A percentile compares a stretch with the other conserved stretches of the same genome.
These are phyloP conservation scores for Blastocystis hominis DNA, from an alignment of 352 stramenopile species.

Conservation along the genomic window DNA sequence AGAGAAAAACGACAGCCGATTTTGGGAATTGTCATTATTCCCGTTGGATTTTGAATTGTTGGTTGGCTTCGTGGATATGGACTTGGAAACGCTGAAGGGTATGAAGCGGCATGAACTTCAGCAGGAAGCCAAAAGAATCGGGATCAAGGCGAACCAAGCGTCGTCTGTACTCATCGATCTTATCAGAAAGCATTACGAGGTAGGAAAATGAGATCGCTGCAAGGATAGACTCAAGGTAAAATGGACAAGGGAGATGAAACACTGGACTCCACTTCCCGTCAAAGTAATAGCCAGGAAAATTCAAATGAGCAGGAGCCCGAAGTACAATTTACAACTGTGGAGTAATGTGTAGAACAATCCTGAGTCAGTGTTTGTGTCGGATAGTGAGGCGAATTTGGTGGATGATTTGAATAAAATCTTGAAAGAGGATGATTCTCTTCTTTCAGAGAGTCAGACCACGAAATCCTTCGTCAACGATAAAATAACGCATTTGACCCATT, in stretches of 20 bases:
- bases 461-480: background rate
- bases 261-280: no score
- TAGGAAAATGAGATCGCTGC: no score
- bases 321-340: no score
- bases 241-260: no score
- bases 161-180: background rate
- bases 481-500: background rate
- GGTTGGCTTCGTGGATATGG: no score
- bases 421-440: background rate
- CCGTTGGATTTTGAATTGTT: no score
- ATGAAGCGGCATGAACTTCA: slow-evolving; percentile 37
- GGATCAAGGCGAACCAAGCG: slow-evolving; percentile 1
- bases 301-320: no score
- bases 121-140: background rate
- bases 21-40: no score
- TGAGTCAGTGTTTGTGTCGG: background rate
- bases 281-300: no score
- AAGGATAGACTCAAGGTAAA: no score
- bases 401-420: slow-evolving; percentile 17
- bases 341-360: no score
- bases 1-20: no score
- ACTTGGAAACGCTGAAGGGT: background rate
- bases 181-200: background rate
- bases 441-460: background rate
- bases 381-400: background rate